Base-by-base conservation (phyloP, 2,329 filamentous ascomycete genomes). In the Pezicula carpinea region DNA sequence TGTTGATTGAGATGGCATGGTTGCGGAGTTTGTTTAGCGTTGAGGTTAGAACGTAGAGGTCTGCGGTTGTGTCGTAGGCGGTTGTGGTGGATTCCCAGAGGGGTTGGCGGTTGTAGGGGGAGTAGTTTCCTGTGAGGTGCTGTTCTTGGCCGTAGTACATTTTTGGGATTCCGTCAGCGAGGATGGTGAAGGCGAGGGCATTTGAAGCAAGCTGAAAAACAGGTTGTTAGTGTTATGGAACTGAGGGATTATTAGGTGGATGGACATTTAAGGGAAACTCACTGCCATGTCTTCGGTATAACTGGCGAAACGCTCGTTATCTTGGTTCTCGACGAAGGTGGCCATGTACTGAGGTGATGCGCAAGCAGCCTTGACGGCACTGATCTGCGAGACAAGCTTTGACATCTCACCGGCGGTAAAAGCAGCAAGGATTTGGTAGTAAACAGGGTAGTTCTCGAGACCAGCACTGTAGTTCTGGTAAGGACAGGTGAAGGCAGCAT, bases 61-160 rank as follows among this genome's bases (percentile, higher is more conserved):
- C 68, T 6, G 69, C 54, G 4, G 64, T 53, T 1, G 67, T 74
- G 50, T 68, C 57, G 61, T 74, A 83, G 6, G 64, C 65, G 10
- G 73, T 76, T 10, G 72, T 62, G 26, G 26, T 29, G 10, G 26
- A 8, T 29, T 29, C 26, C 80, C 80, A 83, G 35, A 77, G 67
- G 6, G 79, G 76, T 58, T 82, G 78, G n/a, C 79, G 75, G 43
- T 69, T 71, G 0, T 71, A 65, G 7, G 77, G 77, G 39, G 64
- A 65, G 29, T 60, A 67, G n/a, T 68, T 70, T 18, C 74, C 74
- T 1, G 66, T 60, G 59, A 74, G 80, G 50, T 75, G 77, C 57
- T 85, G 82, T 63, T 85, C 82, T 51, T 82, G 78, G 22, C 82
- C 82, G 54, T 83, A 75, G 63, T 85, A 86, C 29, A 85, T 70